Percentiles rank a stretch among this genome's conserved stretches.
These are phyloP conservation scores for Antarctomyces pellizariae DNA, from an alignment of 495 filamentous ascomycete species.

Conservation along the genomic window DNA sequence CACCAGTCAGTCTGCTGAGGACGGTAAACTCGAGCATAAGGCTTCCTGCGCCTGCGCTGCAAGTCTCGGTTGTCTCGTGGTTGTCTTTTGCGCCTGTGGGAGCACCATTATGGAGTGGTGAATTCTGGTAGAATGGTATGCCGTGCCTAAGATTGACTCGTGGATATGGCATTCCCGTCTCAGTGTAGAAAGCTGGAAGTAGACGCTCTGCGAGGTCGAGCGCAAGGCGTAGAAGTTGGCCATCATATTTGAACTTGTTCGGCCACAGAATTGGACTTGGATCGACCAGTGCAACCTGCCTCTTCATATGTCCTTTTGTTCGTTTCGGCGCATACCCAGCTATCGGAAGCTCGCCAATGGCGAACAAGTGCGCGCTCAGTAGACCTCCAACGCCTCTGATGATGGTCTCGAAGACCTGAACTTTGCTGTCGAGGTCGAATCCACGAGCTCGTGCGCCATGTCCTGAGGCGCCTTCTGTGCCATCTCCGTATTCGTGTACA, in stretches of 20 bases:
- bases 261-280: conserved; percentile 39
- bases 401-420: conserved; percentile 94
- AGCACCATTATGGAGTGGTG: conserved; percentile 32
- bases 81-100: conserved; percentile 6
- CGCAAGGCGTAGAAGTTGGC: conserved; percentile 69
- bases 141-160: conserved; percentile 83
- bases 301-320: conserved; percentile 5
- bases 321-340: conserved; percentile 37
- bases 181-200: conserved; percentile 70
- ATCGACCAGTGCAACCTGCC: conserved; percentile 8
- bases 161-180: conserved; percentile 83
- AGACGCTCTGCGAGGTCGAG: conserved; percentile 62
- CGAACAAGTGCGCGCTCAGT: conserved; percentile 82
- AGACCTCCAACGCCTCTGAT: conserved; percentile 84
- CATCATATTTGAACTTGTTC: conserved; percentile 64
- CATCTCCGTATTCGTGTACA: conserved; percentile 75
- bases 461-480: conserved; percentile 39
- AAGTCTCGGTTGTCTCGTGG: conserved; percentile 68
- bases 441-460: conserved; percentile 53
- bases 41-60: conserved; percentile 86
- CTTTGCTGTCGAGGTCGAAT: conserved; percentile 92
- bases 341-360: conserved; percentile 70
- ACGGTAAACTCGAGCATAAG: conserved; percentile 82
- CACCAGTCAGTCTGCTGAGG: conserved; percentile 69
- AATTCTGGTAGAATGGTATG: conserved; percentile 73